Conservation (phyloP, 345 rosid genomes). For the Passiflora organensis region DNA sequence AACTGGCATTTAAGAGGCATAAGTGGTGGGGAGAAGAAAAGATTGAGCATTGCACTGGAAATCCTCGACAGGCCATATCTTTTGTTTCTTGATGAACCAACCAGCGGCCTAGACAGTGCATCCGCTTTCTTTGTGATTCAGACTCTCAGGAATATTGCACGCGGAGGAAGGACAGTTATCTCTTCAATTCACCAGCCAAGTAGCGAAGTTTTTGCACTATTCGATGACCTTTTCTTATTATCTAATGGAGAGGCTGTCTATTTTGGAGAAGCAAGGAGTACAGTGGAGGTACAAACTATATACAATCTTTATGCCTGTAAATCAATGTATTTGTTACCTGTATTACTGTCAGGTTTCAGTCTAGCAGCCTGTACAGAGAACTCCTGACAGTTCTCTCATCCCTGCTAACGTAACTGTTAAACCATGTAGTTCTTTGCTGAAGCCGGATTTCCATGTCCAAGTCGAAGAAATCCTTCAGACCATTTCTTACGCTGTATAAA, state of each 20-base stretch:
- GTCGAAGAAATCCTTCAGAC: constrained; percentile 44
- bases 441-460: constrained; percentile 51
- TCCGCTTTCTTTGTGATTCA: constrained; percentile 29
- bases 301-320: too few relatives aligned
- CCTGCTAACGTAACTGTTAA: neutral
- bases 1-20: constrained; percentile 37
- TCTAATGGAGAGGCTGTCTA: constrained; percentile 41
- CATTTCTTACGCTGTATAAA: constrained; percentile 46
- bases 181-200: constrained; percentile 52
- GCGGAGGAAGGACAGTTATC: constrained; percentile 30
- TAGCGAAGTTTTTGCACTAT: constrained; percentile 41
- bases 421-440: constrained; percentile 40
- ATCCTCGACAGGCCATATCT: constrained; percentile 24
- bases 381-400: too few relatives aligned
- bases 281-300: constrained; percentile 35
- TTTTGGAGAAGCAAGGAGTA: constrained; percentile 37
- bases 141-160: constrained; percentile 23
- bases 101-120: constrained; percentile 31
- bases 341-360: too few relatives aligned
- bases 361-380: too few relatives aligned
- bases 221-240: constrained; percentile 37
- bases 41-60: constrained; percentile 34
- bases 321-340: neutral
- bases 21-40: constrained; percentile 38
- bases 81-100: constrained; percentile 38